Evolutionary conservation across 768 basidiomycete species (phyloP).

Genomic region (Phaeotremella fagi): DNA sequence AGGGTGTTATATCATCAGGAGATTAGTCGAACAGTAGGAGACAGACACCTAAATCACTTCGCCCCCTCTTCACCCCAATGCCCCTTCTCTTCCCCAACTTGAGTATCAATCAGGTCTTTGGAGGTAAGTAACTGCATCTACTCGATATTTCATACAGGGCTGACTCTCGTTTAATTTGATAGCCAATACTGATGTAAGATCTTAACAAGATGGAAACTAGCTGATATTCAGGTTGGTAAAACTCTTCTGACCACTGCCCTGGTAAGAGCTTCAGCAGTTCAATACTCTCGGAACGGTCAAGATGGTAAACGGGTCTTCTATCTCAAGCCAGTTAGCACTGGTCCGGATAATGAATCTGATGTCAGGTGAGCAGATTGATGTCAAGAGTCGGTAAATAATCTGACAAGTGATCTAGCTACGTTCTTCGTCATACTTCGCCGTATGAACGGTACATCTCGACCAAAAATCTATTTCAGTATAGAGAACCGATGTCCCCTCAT

Average conservation of each 20-base stretch:
- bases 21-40: too few relatives aligned
- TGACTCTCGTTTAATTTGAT: conserved; percentile 3
- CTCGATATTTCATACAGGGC: background rate
- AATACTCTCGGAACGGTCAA: conserved; percentile 49
- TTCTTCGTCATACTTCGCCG: conserved; percentile 52
- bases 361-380: conserved; percentile 73
- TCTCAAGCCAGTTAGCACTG: conserved; percentile 86
- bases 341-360: conserved; percentile 72
- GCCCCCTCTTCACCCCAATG: conserved; percentile 58
- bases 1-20: too few relatives aligned
- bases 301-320: conserved; percentile 45
- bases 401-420: conserved; percentile 56
- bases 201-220: background rate
- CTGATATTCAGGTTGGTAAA: conserved; percentile 62
- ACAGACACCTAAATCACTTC: too few relatives aligned
- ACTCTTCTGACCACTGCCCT: conserved; percentile 84
- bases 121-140: conserved; percentile 47
- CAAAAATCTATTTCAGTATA: conserved; percentile 73
- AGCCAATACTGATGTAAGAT: conserved; percentile 74
- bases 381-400: background rate
- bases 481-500: conserved; percentile 90
- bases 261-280: conserved; percentile 65
- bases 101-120: conserved; percentile 83
- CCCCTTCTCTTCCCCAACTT: conserved; percentile 78
- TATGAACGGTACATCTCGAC: conserved; percentile 52